Base-by-base conservation (phyloP, 257 asterid species). In the Phtheirospermum japonicum region DNA sequence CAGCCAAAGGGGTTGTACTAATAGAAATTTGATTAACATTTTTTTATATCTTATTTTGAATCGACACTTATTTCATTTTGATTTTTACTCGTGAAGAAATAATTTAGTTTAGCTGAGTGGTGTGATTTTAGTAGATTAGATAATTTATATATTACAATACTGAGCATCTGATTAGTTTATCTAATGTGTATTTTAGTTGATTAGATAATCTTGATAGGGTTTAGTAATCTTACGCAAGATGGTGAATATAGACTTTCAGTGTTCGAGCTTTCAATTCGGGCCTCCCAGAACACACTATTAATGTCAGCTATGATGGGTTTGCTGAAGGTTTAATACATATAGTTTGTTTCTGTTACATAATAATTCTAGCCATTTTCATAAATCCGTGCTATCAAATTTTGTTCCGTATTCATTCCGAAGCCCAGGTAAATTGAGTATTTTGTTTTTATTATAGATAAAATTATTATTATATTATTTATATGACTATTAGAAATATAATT, bases 181-280 rank as follows among this genome's bases (percentile, higher is more conserved):
- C 2, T 50, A 12, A 39, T 6, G 45, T 6, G 45, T 39, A 6
- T 39, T 39, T n/a, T n/a, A n/a, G n/a, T n/a, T n/a, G n/a, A n/a
- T n/a, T n/a, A n/a, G n/a, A n/a, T n/a, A n/a, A n/a, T n/a, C n/a
- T n/a, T n/a, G n/a, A n/a, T 20, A n/a, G 34, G 13, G 36, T 64
- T 59, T 45, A 23, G 26, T 73, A 49, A 53, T 71, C 69, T 67
- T 61, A 9, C 67, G 55, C 88, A 93, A 97, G 97, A 93, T 80
- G 99, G 99, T 58, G 94, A 80, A 78, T 79, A 36, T 93, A 97
- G 99, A 93, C 94, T 68, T 87, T 93, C 81, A 93, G 92, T 72
- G 99, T 93, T 68, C 77, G 97, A 57, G 88, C 87, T 43, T 93
- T 82, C 71, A 95, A 76, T 62, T 73, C 96, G 17, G 72, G 76